These are phyloP conservation scores for Terfezia boudieri DNA, from an alignment of 495 filamentous ascomycete genomes.

Conservation along the genomic window DNA sequence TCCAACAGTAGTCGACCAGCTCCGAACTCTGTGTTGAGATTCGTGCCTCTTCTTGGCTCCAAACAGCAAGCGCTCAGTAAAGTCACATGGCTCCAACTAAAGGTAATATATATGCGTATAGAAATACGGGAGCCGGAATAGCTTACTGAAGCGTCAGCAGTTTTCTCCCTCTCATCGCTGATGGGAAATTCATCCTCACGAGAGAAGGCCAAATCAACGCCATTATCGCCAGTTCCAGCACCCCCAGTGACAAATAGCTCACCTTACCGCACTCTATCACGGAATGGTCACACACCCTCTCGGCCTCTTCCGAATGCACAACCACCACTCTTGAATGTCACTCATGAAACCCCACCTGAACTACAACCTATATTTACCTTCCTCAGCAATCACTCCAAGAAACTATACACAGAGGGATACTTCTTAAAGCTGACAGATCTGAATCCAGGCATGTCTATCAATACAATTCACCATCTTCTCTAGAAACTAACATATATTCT, in stretches of 20 bases:
- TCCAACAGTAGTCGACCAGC: too few relatives aligned
- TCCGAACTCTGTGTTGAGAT: too few relatives aligned
- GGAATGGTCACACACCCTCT: not conserved
- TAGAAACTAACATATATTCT: not conserved
- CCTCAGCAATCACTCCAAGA: constrained; percentile 86
- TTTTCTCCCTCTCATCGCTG: not conserved
- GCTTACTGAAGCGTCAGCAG: not conserved
- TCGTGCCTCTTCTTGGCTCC: too few relatives aligned
- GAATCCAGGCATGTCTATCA: constrained; percentile 46
- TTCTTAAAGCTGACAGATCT: constrained; percentile 90
- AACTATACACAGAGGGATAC: constrained; percentile 93
- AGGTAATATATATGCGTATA: too few relatives aligned
- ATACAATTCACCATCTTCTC: too few relatives aligned
- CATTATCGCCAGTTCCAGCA: not conserved
- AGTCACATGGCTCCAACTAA: too few relatives aligned
- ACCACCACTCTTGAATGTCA: constrained; percentile 67
- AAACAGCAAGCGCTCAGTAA: too few relatives aligned
- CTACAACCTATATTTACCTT: constrained; percentile 83
- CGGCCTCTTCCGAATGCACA: constrained; percentile 25
- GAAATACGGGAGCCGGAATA: too few relatives aligned
- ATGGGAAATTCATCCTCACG: not conserved
- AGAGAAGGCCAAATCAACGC: not conserved
- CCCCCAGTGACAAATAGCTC: not conserved
- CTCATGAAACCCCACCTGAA: constrained; percentile 68
- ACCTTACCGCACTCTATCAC: not conserved